Percentiles rank a stretch among this genome's conserved stretches.
These are phyloP conservation scores for Rhodomyrtus psidioides DNA, from an alignment of 441 rosid genomes.

Conservation along the genomic window DNA sequence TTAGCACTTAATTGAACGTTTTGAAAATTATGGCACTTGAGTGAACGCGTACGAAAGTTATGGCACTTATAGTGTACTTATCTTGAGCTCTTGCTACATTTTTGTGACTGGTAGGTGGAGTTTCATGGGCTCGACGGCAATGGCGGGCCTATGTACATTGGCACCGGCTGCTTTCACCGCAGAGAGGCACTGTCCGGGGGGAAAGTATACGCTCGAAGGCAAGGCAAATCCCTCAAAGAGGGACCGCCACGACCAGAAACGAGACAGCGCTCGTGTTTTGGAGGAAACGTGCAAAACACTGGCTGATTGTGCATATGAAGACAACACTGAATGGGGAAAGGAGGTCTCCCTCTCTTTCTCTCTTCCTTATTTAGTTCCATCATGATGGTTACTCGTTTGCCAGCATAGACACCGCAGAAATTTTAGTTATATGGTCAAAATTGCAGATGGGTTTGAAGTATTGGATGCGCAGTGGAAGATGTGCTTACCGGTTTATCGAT, in stretches of 20 bases:
- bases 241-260: background rate
- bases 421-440: background rate
- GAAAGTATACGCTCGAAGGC: constrained; percentile 3
- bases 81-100: background rate
- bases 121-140: constrained; percentile 9
- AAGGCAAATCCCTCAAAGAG: background rate
- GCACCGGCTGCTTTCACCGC: constrained; percentile 28
- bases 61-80: too few relatives aligned
- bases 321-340: constrained; percentile 21
- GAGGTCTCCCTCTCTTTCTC: constrained; percentile 7
- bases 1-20: too few relatives aligned
- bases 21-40: too few relatives aligned
- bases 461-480: constrained; percentile 16
- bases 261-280: background rate
- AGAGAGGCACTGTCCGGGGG: constrained; percentile 14
- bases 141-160: constrained; percentile 18
- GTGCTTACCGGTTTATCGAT: constrained; percentile 11
- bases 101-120: constrained; percentile 6
- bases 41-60: too few relatives aligned
- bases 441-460: constrained; percentile 19
- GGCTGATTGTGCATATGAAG: constrained; percentile 15
- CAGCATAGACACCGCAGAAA: background rate
- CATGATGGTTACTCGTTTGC: background rate
- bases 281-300: constrained; percentile 19
- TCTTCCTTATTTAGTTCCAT: background rate